A percentile compares a stretch with the other conserved stretches of the same genome.
These are phyloP conservation scores for Esteya vermicola DNA, from an alignment of 2,329 filamentous ascomycete species.

Conservation along the genomic window DNA sequence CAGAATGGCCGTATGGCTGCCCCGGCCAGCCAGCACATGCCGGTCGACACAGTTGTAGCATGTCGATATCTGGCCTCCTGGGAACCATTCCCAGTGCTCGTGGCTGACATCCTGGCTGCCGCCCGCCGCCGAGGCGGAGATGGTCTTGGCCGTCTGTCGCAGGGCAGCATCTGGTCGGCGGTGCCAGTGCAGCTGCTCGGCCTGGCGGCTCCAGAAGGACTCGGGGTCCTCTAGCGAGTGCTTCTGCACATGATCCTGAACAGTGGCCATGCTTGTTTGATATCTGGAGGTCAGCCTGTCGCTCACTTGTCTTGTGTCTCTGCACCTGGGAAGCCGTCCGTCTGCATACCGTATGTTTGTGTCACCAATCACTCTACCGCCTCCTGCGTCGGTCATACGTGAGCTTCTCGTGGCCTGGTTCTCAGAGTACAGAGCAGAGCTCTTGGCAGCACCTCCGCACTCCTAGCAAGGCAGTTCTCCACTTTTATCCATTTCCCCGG, in stretches of 20 bases:
- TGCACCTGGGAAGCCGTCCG: no score
- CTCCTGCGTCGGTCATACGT: no score
- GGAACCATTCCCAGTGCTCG: slow-evolving; percentile 80
- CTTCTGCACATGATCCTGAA: slow-evolving; percentile 36
- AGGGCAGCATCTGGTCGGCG: slow-evolving; percentile 54
- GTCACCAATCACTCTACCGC: no score
- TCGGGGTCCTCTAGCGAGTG: slow-evolving; percentile 55
- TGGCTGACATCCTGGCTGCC: slow-evolving; percentile 31
- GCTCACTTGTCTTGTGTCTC: background rate
- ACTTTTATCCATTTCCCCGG: slow-evolving; percentile 10
- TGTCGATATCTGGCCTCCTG: slow-evolving; percentile 76
- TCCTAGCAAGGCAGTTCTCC: no score
- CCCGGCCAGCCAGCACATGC: slow-evolving; percentile 69
- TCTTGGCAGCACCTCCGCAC: no score
- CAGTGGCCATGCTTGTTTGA: slow-evolving; percentile 17
- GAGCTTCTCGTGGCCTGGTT: no score
- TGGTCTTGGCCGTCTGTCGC: slow-evolving; percentile 43
- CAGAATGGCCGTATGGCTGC: slow-evolving; percentile 59
- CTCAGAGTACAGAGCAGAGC: no score
- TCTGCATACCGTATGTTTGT: background rate
- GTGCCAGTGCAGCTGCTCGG: slow-evolving; percentile 68
- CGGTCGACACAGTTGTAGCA: slow-evolving; percentile 86
- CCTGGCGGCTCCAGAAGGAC: slow-evolving; percentile 62
- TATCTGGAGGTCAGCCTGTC: background rate
- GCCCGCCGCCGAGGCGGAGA: no score